Evolutionary conservation across 768 basidiomycete species (phyloP).

Genomic region (Pleurotus cornucopiae): DNA sequence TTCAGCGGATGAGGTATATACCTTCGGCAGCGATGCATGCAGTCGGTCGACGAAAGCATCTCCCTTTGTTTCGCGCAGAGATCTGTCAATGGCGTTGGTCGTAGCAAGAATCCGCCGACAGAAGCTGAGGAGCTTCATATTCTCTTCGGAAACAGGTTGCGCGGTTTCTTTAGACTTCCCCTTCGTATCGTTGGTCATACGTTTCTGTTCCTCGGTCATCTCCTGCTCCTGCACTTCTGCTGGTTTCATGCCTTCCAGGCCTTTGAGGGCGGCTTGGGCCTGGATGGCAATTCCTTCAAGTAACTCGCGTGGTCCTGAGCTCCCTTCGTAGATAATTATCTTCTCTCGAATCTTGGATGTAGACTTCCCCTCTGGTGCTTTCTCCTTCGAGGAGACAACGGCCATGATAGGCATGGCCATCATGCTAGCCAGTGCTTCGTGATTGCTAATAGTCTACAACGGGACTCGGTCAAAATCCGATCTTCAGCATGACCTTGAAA

Average conservation of each 20-base stretch:
- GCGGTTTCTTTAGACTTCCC: constrained; percentile 61
- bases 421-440: constrained; percentile 91
- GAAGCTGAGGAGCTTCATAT: constrained; percentile 72
- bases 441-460: constrained; percentile 81
- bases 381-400: constrained; percentile 66
- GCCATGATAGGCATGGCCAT: constrained; percentile 97
- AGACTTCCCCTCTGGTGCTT: constrained; percentile 38
- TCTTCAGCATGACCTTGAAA: not conserved
- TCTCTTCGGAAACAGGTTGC: constrained; percentile 59
- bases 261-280: constrained; percentile 88
- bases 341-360: constrained; percentile 67
- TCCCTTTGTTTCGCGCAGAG: constrained; percentile 86
- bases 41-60: constrained; percentile 79
- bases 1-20: constrained; percentile 46
- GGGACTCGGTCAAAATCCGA: constrained; percentile 8
- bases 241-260: constrained; percentile 63
- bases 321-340: constrained; percentile 85
- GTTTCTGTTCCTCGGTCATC: constrained; percentile 87
- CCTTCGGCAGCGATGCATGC: constrained; percentile 70
- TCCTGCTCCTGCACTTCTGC: constrained; percentile 48
- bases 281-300: constrained; percentile 91
- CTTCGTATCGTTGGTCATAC: constrained; percentile 66
- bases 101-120: constrained; percentile 84
- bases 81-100: constrained; percentile 81
- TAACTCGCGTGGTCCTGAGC: constrained; percentile 85